phyloP scores from a whole-genome alignment of 2,329 filamentous ascomycete species.

The Lizonia empirigonia region DNA sequence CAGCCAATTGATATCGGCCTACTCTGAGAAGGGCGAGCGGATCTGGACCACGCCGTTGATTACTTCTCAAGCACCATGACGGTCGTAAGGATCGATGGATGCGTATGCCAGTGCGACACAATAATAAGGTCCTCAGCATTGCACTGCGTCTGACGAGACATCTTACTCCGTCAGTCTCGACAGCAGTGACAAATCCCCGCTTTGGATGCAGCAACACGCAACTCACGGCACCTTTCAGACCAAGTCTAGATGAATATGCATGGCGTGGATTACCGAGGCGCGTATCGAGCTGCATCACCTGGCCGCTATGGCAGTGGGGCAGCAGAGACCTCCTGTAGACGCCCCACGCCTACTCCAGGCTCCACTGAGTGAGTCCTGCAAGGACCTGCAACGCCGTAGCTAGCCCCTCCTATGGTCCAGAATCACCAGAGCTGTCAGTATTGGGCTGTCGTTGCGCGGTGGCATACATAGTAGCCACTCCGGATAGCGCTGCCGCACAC shows the following conservation, averaged over 20 bases:
- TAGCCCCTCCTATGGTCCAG: background rate
- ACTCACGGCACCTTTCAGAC: conserved; percentile 4
- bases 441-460: background rate
- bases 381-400: background rate
- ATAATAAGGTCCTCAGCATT: background rate
- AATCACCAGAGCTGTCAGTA: background rate
- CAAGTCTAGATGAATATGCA: background rate
- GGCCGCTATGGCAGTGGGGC: background rate
- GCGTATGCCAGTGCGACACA: background rate
- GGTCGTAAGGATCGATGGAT: background rate
- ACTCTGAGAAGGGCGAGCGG: background rate
- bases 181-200: background rate
- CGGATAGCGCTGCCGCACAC: background rate
- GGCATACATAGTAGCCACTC: background rate
- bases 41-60: background rate
- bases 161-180: background rate
- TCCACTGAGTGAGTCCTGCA: background rate
- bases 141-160: background rate
- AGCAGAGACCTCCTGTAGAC: background rate
- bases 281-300: background rate
- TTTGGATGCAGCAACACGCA: background rate
- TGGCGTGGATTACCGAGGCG: background rate
- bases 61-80: background rate
- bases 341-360: background rate
- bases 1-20: background rate